These are phyloP conservation scores for Solanum tarijense DNA, from an alignment of 257 asterid genomes.

Conservation along the genomic window DNA sequence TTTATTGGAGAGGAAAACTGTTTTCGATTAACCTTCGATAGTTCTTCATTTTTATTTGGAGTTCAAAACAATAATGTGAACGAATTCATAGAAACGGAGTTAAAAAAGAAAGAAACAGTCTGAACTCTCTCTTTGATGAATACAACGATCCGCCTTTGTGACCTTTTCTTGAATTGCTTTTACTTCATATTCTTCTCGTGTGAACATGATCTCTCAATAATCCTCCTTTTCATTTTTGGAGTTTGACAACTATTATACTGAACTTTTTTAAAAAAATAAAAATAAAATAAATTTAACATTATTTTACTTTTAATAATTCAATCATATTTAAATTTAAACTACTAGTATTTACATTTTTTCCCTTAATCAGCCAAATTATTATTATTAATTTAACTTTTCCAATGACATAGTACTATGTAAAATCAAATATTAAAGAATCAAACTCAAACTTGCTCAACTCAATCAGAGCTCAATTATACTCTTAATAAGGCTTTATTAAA, in stretches of 20 bases:
- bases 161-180: neutral
- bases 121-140: neutral
- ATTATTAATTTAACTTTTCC: neutral
- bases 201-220: conserved; percentile 20
- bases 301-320: neutral
- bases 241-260: neutral
- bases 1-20: too few species aligned
- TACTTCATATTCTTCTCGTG: conserved; percentile 2
- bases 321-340: neutral
- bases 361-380: neutral
- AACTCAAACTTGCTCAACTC: neutral
- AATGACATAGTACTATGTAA: neutral
- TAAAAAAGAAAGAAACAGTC: neutral
- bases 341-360: neutral
- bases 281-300: neutral
- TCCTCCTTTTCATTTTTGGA: neutral
- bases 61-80: neutral
- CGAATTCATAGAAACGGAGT: rapidly evolving
- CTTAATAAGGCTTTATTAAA: neutral
- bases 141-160: neutral
- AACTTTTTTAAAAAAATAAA: neutral
- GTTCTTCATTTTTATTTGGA: neutral
- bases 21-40: neutral
- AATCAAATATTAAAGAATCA: neutral
- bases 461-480: neutral